Evolutionary conservation across 257 asterid species (phyloP).

Genomic region (Solanum dulcamara): DNA sequence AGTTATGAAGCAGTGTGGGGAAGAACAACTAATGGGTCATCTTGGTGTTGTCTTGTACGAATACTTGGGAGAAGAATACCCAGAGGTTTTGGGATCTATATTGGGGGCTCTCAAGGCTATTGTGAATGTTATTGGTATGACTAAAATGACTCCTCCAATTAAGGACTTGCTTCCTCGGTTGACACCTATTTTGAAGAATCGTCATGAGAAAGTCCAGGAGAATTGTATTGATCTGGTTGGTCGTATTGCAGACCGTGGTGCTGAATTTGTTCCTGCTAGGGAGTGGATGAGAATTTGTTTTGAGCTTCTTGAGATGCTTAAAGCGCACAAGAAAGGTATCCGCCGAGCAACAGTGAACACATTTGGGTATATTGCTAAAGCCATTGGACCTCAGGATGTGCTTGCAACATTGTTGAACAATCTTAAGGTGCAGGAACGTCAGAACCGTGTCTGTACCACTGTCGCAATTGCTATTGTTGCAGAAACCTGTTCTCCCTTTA

Average conservation of each 20-base stretch:
- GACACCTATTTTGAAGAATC: constrained; percentile 83
- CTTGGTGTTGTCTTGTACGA: constrained; percentile 84
- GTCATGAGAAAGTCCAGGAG: constrained; percentile 90
- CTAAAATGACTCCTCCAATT: constrained; percentile 90
- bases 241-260: constrained; percentile 86
- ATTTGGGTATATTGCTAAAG: constrained; percentile 83
- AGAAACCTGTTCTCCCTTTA: constrained; percentile 83
- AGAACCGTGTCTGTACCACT: constrained; percentile 90
- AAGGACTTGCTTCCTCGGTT: constrained; percentile 91
- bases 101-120: constrained; percentile 85
- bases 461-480: constrained; percentile 96
- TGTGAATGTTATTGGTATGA: constrained; percentile 90
- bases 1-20: constrained; percentile 86
- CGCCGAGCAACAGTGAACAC: constrained; percentile 92
- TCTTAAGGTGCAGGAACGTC: constrained; percentile 89
- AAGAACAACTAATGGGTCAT: constrained; percentile 88
- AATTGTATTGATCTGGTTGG: constrained; percentile 90
- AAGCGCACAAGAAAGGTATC: constrained; percentile 87
- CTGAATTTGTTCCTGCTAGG: constrained; percentile 88
- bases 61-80: constrained; percentile 85
- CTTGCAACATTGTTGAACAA: constrained; percentile 80
- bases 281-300: constrained; percentile 96
- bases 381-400: constrained; percentile 86
- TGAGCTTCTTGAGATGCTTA: constrained; percentile 93
- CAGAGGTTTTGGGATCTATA: constrained; percentile 83